Conservation (phyloP, 2,329 filamentous ascomycete genomes). For the Fulvia fulva region DNA sequence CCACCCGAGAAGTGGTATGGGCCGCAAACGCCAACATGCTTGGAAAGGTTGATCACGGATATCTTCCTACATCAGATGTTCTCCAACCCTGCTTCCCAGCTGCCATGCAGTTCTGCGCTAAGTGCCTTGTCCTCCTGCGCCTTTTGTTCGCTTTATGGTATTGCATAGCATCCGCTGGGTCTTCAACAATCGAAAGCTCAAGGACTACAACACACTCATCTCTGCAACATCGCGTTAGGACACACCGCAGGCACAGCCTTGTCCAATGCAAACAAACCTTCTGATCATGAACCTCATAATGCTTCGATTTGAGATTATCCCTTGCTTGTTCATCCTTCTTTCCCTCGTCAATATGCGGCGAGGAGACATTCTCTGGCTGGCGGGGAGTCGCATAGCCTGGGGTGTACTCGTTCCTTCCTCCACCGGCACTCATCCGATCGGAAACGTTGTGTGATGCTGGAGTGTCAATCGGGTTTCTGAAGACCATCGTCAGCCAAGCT, state of each 20-base stretch:
- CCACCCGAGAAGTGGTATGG: too few relatives aligned
- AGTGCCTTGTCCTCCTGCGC: too few relatives aligned
- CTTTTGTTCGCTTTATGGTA: not conserved
- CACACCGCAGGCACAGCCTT: not conserved
- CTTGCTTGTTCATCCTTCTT: not conserved
- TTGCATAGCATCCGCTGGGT: not conserved
- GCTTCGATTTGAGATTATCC: not conserved
- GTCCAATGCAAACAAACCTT: not conserved
- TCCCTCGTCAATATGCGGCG: not conserved
- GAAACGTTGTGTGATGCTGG: constrained; percentile 2
- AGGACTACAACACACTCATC: not conserved
- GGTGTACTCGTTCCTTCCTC: constrained; percentile 2
- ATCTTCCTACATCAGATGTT: too few relatives aligned
- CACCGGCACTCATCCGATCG: constrained; percentile 3
- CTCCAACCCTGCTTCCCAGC: too few relatives aligned
- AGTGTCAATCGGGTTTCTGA: constrained; percentile 5
- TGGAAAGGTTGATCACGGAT: too few relatives aligned
- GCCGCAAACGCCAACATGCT: too few relatives aligned
- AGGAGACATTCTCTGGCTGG: not conserved
- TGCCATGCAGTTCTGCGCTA: too few relatives aligned
- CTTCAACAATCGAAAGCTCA: not conserved
- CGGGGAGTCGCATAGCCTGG: constrained; percentile 2
- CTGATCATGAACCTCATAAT: not conserved
- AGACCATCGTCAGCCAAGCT: not conserved
- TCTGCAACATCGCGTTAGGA: not conserved